Conservation (phyloP, 192 early-diverging fungal species). For the Mortierella antarctica region DNA sequence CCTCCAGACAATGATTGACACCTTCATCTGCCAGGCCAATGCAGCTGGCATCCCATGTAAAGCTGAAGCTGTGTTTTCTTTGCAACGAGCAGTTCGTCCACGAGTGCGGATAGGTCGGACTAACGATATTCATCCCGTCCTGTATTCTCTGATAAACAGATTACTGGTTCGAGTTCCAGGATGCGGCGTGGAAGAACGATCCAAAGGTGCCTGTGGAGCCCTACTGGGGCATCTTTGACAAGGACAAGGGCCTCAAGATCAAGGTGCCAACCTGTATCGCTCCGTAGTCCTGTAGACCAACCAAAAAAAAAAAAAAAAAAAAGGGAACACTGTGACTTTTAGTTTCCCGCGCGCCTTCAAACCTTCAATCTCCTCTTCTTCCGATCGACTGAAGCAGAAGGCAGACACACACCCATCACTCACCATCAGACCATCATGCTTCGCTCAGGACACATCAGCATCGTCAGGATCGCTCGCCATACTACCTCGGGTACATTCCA, state of each 20-base stretch:
- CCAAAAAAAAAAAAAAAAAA: too few species aligned
- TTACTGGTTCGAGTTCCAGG: slow-evolving; percentile 58
- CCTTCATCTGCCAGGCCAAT: slow-evolving; percentile 53
- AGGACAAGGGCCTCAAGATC: slow-evolving; percentile 46
- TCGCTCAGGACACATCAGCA: too few species aligned
- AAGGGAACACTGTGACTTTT: too few species aligned
- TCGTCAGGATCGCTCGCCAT: too few species aligned
- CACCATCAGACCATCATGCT: too few species aligned
- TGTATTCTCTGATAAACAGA: slow-evolving; percentile 12
- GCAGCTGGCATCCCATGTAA: slow-evolving; percentile 35
- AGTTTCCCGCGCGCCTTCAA: too few species aligned
- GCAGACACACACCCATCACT: too few species aligned
- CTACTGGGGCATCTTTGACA: slow-evolving; percentile 54
- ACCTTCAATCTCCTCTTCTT: too few species aligned
- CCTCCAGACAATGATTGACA: slow-evolving; percentile 43
- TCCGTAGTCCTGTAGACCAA: not conserved
- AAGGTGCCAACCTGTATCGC: slow-evolving; percentile 45
- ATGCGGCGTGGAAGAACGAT: slow-evolving; percentile 57
- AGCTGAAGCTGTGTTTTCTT: not conserved
- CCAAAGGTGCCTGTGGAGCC: slow-evolving; percentile 35
- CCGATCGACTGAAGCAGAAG: too few species aligned
- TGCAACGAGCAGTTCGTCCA: not conserved
- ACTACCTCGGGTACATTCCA: too few species aligned
- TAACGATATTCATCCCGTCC: not conserved
- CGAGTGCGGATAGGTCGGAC: not conserved